Base-by-base conservation (phyloP, 805 yeast species). In the Candida glaebosa region DNA sequence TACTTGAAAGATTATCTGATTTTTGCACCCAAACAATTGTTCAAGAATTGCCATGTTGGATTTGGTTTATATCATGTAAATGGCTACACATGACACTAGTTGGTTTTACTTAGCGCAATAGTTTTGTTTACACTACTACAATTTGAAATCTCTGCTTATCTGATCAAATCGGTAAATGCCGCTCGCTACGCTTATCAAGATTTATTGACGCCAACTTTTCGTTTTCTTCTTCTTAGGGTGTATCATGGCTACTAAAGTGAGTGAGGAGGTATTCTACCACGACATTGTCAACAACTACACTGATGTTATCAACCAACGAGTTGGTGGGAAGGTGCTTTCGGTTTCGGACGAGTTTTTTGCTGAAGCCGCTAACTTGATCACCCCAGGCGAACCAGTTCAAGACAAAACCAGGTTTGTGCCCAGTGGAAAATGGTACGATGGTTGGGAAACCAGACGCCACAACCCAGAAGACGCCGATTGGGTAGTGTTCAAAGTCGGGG, bases 401-500 rank as follows among this genome's bases (percentile, higher is more conserved):
- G 95, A 88, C 53, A 83, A 85, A 8, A 84, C 89, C 20, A 74
- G 77, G 53, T 90, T 88, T 61, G 79, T 82, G 2, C 84, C 77
- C 45, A 78, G 90, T 3, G 98, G 98, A 39, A 96, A 96, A 3
- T 91, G 97, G 96, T 91, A 87, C 59, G 99, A 91, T 52, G 99
- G 99, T 17, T 91, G 98, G 98, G 98, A 91, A 64, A 91, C 98
- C 9, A 76, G 97, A 60, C 77, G 99, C 65, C 99, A 91, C 71
- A 91, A 91, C 62, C 66, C 79, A 1, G 86, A 72, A 41, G 87
- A 79, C 41, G 84, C 85, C 32, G 99, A 91, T 58, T 91, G 93
- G 88, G 96, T 87, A 15, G 70, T 87, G 20, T 65, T 90, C 60
- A 76, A 79, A 58, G 71, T 87, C 60, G 98, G 98, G 15, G 97